Evolutionary conservation across 2,329 filamentous ascomycete genomes (phyloP), one percentile per base, ranked within the genome.

Genomic region (Trichoderma citrinoviride): DNA sequence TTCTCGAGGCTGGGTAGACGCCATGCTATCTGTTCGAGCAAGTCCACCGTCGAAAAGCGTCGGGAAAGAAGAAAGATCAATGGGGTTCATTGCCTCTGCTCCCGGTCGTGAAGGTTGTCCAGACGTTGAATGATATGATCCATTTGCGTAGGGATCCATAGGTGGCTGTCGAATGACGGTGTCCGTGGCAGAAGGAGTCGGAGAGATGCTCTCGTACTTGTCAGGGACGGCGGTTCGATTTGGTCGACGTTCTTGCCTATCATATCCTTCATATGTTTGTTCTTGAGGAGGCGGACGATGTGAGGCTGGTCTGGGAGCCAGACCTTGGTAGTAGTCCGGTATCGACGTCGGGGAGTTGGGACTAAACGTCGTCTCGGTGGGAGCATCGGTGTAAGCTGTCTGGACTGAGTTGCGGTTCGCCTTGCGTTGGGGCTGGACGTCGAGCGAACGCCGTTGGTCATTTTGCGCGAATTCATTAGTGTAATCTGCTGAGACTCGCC

Each of bases 261-360:
- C 56, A 25, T 67, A 50, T 17, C 75, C 67, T 63, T 67, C 78
- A 61, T 77, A 77, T 53, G 74, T 74, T 54, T 79, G 76, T 57
- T 81, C 78, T 61, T 77, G 73, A 66, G 76, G 71, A 64, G 78
- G 73, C 74, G 82, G 83, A 64, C 82, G 80, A 64, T 84, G 80
- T 2, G 85, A 86, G n/a, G 84, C 79, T 44, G 86, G 86, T 65
- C 85, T 81, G 60, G 86, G 85, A 69, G 85, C 82, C 67, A 87
- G 79, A 27, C 84, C 85, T 69, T 81, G 77, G 62, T 75, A 78
- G 52, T 76, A 78, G 52, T 76, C 76, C 70, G 85, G 83, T 71
- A 76, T 83, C 33, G 84, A 81, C 50, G 80, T 80, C 47, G 86
- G 85, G 41, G 85, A 87, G 68, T 78, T 81, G 52, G 85, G 84